phyloP scores from a whole-genome alignment of 495 filamentous ascomycete genomes.

The Talaromyces nanjingensis region DNA sequence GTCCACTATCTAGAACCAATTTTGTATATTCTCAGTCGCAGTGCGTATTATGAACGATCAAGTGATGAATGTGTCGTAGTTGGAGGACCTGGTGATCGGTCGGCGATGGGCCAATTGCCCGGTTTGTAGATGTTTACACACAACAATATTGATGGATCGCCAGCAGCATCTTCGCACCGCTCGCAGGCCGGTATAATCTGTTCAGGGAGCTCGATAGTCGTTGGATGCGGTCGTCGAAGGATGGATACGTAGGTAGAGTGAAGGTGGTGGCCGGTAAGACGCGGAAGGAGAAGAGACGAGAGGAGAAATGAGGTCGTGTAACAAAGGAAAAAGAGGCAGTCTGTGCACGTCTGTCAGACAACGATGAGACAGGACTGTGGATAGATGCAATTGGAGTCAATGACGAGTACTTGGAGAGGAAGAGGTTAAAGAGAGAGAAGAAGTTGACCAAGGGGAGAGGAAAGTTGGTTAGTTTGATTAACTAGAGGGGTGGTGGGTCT shows the following conservation, averaged over 20 bases:
- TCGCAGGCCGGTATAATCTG: background rate
- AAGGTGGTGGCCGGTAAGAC: background rate
- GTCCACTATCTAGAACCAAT: background rate
- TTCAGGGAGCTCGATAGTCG: background rate
- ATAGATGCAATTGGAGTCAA: background rate
- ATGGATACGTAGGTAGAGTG: background rate
- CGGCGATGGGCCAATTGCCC: background rate
- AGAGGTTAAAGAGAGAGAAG: background rate
- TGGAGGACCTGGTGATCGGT: background rate
- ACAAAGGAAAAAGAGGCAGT: background rate
- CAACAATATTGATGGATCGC: background rate
- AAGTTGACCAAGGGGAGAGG: background rate
- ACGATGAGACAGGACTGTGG: background rate
- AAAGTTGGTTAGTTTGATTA: slow-evolving; percentile 1
- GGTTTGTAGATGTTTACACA: background rate
- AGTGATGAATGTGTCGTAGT: background rate
- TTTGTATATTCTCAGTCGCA: background rate
- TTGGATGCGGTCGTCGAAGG: background rate
- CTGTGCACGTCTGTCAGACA: background rate
- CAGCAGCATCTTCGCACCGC: slow-evolving; percentile 5
- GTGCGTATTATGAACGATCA: background rate
- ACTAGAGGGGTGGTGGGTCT: background rate
- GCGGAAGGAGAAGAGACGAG: background rate
- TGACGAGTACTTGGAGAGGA: background rate
- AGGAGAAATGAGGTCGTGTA: background rate